A percentile compares a stretch with the other conserved stretches of the same genome.
Evolutionary conservation across 495 filamentous ascomycete genomes (phyloP).

Genomic region (Schizothecium vesticola): DNA sequence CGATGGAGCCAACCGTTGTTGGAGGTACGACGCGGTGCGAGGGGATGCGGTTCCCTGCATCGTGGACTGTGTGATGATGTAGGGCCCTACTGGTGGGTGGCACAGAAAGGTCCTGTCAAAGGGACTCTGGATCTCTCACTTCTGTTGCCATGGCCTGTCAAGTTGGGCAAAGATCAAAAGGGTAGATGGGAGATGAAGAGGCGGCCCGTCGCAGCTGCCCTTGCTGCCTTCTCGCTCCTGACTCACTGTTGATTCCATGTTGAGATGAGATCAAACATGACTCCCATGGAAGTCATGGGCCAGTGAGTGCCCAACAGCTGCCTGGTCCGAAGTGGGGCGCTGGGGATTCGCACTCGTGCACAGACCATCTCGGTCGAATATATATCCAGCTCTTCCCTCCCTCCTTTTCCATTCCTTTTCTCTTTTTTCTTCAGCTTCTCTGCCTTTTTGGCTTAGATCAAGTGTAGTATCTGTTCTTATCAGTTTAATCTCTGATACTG

Average conservation of each 20-base stretch:
- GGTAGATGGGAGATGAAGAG: not conserved
- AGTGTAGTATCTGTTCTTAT: slow-evolving; percentile 99
- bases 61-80: not conserved
- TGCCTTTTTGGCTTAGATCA: slow-evolving; percentile 85
- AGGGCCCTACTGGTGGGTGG: not conserved
- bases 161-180: too few species aligned
- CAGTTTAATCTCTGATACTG: slow-evolving; percentile 80
- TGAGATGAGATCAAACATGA: not conserved
- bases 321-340: not conserved
- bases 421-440: slow-evolving; percentile 34
- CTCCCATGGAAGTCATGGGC: not conserved
- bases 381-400: slow-evolving; percentile 1
- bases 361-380: slow-evolving; percentile 10
- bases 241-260: not conserved
- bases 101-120: not conserved
- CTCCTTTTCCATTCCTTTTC: slow-evolving; percentile 3
- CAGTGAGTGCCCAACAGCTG: not conserved
- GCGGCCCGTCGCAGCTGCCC: not conserved
- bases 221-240: not conserved
- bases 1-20: not conserved
- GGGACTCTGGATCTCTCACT: not conserved
- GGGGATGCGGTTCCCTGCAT: not conserved
- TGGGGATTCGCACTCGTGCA: slow-evolving; percentile 11
- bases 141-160: too few species aligned
- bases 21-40: too few species aligned